Evolutionary conservation across 306 rosid genomes (phyloP), one percentile per base, ranked within the genome.

Genomic region (Betula pendula): DNA sequence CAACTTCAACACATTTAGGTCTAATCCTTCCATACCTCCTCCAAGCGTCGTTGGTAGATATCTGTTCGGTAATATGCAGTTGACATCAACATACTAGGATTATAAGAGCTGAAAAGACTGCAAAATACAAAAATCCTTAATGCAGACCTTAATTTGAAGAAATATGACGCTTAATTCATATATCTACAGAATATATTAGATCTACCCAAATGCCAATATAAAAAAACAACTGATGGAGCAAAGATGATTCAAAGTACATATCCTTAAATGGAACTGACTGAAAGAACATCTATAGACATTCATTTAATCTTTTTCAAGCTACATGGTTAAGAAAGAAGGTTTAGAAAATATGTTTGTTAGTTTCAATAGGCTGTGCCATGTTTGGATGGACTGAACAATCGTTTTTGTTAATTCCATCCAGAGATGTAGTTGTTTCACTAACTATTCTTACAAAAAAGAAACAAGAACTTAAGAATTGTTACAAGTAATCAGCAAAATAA

Each of bases 61-160:
- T 95, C 94, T 79, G 89, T 90, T 85, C 93, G 86, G 71, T 92
- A 84, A 73, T 92, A 85, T 33, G 97, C 96, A 35, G 91, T 95
- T 82, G 96, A 95, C 98, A 95, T 92, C 92, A 95, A 85, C 87
- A 83, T 63, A 83, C 74, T 85, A 62, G 97, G 98, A 89, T 95
- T 75, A 50, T 88, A 92, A 31, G 97, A 95, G 52, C 76, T 85
- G 87, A 92, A 95, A 78, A 95, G 93, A 66, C 97, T 90, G 96
- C 89, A 84, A 82, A 86, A 44, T 29, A 81, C 75, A 70, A 72
- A 74, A 38, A 59, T 7, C 47, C 78, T 67, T 65, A 82, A 35
- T 72, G 14, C 49, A 79, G 8, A 75, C 72, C 27, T 35, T 73
- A 51, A 70, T 81, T 33, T 70, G 70, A 71, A 67, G 48, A 48